phyloP scores from a whole-genome alignment of 495 filamentous ascomycete species.

The Pseudotulostoma volvatum region DNA sequence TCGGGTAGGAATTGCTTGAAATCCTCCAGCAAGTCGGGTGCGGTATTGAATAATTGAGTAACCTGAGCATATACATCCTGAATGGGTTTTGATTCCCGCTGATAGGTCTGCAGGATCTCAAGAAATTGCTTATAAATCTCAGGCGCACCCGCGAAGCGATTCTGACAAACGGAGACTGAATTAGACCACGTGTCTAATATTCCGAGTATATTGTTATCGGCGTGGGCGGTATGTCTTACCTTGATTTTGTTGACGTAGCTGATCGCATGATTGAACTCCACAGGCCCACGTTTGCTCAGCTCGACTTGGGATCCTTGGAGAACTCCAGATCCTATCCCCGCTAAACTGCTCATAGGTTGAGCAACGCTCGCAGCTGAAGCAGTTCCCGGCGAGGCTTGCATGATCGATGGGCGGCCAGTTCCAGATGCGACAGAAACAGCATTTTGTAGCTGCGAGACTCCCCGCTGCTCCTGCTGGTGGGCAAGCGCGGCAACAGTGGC shows the following conservation, averaged over 20 bases:
- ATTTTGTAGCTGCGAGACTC: constrained; percentile 65
- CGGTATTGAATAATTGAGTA: constrained; percentile 79
- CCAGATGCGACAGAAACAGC: constrained; percentile 44
- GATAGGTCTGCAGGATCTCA: constrained; percentile 96
- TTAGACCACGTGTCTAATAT: too few species aligned
- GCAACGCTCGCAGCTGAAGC: constrained; percentile 35
- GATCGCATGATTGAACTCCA: constrained; percentile 99
- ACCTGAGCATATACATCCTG: constrained; percentile 98
- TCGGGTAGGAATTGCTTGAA: constrained; percentile 99
- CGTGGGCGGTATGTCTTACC: too few species aligned
- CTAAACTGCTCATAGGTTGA: constrained; percentile 29
- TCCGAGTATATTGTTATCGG: constrained; percentile 3
- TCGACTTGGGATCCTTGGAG: constrained; percentile 40
- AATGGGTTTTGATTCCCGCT: constrained; percentile 94
- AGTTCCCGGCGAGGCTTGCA: constrained; percentile 23
- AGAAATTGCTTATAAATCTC: constrained; percentile 99
- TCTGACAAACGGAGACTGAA: constrained; percentile 33
- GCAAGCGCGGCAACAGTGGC: constrained; percentile 35
- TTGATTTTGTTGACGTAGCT: constrained; percentile 99
- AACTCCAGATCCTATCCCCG: constrained; percentile 28
- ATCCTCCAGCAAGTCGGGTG: constrained; percentile 92
- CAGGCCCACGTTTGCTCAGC: constrained; percentile 75
- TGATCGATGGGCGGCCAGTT: constrained; percentile 24
- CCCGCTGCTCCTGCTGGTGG: constrained; percentile 67
- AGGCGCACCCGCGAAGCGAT: constrained; percentile 84